Conservation (phyloP, 2,329 filamentous ascomycete species). For the Aspergillus arachidicola region DNA sequence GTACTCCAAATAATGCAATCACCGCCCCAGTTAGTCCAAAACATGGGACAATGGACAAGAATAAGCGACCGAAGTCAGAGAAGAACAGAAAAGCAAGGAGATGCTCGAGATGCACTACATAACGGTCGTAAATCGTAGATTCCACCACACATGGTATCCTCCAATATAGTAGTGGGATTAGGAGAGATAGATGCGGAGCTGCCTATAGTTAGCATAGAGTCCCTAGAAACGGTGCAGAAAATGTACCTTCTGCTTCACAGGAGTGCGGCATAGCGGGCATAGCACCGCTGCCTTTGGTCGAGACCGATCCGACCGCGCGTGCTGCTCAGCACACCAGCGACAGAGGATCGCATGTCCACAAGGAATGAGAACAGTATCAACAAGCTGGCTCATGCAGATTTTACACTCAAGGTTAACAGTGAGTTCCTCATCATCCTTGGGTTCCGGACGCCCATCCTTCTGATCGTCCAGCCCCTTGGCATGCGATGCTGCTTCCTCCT, state of each 20-base stretch:
- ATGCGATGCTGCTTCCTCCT: slow-evolving; percentile 4
- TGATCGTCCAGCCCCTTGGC: slow-evolving; percentile 48
- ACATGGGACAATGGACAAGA: neutral
- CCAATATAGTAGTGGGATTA: neutral
- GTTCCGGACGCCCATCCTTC: slow-evolving; percentile 49
- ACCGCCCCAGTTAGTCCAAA: neutral
- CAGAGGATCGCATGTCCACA: slow-evolving; percentile 60
- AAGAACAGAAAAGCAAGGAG: neutral
- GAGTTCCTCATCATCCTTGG: slow-evolving; percentile 53
- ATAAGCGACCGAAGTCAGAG: neutral
- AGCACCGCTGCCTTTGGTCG: slow-evolving; percentile 18
- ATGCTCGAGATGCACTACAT: neutral
- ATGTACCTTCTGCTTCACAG: slow-evolving; percentile 32
- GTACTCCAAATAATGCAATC: neutral
- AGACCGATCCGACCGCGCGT: slow-evolving; percentile 46
- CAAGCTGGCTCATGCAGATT: slow-evolving; percentile 56
- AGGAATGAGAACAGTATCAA: slow-evolving; percentile 55
- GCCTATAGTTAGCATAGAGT: neutral
- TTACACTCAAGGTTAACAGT: slow-evolving; percentile 55
- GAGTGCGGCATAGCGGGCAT: slow-evolving; percentile 34
- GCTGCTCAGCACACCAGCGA: slow-evolving; percentile 56
- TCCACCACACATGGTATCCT: neutral
- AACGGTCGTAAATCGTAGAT: neutral
- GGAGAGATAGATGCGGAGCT: slow-evolving; percentile 5
- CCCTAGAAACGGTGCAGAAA: neutral